phyloP scores from a whole-genome alignment of 2,329 filamentous ascomycete species.

The Byssoonygena ceratinophila region DNA sequence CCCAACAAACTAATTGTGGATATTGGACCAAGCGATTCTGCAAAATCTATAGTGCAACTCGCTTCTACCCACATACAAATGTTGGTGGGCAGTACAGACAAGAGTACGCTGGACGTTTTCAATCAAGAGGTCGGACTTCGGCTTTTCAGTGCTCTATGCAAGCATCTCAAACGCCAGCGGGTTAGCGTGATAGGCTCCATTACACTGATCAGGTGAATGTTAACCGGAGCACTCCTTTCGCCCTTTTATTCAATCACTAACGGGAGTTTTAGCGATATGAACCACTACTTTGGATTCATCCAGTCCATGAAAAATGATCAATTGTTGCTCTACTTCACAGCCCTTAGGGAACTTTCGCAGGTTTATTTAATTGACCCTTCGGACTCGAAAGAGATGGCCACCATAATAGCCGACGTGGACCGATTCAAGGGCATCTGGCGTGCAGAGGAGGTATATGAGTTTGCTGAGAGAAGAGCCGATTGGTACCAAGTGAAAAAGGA shows the following conservation, averaged over 20 bases:
- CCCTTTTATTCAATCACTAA: not conserved
- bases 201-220: constrained; percentile 61
- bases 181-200: constrained; percentile 82
- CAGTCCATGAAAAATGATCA: constrained; percentile 70
- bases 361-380: constrained; percentile 83
- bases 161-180: constrained; percentile 92
- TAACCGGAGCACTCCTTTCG: not conserved
- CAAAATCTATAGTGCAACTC: constrained; percentile 68
- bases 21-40: constrained; percentile 64
- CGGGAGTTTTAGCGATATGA: constrained; percentile 68
- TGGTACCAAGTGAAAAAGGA: constrained; percentile 84
- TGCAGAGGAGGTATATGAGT: constrained; percentile 95
- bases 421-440: constrained; percentile 86
- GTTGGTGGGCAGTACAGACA: constrained; percentile 89
- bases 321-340: constrained; percentile 79
- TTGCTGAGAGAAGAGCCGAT: constrained; percentile 83
- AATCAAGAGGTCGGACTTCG: constrained; percentile 93
- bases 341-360: constrained; percentile 82
- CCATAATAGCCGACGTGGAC: constrained; percentile 83
- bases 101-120: constrained; percentile 96
- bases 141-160: constrained; percentile 84
- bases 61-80: constrained; percentile 84
- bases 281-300: constrained; percentile 80
- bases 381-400: constrained; percentile 88
- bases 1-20: constrained; percentile 29